A percentile compares a stretch with the other conserved stretches of the same genome.
Conservation (phyloP, 108 stramenopile genomes). For the Skeletonema menzelii region DNA sequence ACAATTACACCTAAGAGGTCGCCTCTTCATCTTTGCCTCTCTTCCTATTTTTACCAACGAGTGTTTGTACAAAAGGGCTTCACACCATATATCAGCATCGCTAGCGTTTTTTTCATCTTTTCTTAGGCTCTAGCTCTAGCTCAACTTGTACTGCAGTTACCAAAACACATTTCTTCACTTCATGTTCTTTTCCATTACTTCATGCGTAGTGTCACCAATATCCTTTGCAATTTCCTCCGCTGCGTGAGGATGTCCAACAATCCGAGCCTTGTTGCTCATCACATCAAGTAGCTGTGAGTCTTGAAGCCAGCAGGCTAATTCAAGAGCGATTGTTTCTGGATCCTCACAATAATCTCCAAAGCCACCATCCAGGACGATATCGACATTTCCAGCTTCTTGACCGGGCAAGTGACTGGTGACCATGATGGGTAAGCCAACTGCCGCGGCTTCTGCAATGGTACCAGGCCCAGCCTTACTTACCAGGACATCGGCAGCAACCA, state of each 20-base stretch:
- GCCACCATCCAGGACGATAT: conserved; percentile 71
- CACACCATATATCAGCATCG: not conserved
- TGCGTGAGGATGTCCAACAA: conserved; percentile 74
- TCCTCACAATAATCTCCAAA: conserved; percentile 73
- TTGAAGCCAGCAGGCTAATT: conserved; percentile 67
- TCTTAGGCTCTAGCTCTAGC: not conserved
- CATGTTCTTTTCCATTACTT: conserved; percentile 63
- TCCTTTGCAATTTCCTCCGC: conserved; percentile 78
- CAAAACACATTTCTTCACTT: not conserved
- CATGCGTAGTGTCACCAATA: conserved; percentile 68
- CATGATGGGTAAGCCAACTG: conserved; percentile 90
- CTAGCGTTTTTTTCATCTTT: not conserved
- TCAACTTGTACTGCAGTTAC: not conserved
- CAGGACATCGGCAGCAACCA: conserved; percentile 93
- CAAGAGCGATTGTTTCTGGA: conserved; percentile 57
- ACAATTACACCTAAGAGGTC: not conserved
- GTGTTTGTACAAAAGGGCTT: not conserved
- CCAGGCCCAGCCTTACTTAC: conserved; percentile 98
- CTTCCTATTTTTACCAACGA: not conserved
- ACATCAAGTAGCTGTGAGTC: conserved; percentile 47
- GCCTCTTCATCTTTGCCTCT: not conserved
- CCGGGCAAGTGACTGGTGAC: conserved; percentile 88
- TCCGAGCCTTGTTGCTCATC: conserved; percentile 62
- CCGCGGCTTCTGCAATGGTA: conserved; percentile 95
- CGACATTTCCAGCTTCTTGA: conserved; percentile 89